Percentiles rank a stretch among this genome's conserved stretches.
Evolutionary conservation across 441 rosid genomes (phyloP).

Genomic region (Gossypium schwendimanii): DNA sequence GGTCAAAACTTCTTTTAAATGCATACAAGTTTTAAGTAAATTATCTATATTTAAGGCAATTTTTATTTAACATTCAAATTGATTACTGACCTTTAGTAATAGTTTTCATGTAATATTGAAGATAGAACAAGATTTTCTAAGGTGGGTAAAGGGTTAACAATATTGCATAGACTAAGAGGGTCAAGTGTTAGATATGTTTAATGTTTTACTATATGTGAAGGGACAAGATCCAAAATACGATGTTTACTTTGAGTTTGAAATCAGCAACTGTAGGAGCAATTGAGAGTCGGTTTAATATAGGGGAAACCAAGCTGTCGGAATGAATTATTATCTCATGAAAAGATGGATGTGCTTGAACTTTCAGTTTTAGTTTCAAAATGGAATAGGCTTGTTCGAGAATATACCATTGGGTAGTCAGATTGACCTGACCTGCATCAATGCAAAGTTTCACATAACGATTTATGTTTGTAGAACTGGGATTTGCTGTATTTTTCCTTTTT

Average conservation of each 20-base stretch:
- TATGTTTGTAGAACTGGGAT: neutral
- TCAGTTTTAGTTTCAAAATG: neutral
- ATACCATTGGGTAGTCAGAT: neutral
- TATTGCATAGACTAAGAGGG: neutral
- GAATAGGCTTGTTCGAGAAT: neutral
- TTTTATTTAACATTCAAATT: neutral
- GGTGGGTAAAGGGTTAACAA: neutral
- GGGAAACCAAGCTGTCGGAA: too few species aligned
- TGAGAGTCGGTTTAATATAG: too few species aligned
- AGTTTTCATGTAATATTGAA: neutral
- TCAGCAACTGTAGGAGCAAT: too few species aligned
- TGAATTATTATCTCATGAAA: too few species aligned
- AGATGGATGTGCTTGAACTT: too few species aligned
- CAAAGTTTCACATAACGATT: neutral
- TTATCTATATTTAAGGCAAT: neutral
- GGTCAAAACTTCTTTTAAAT: neutral
- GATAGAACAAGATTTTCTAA: neutral
- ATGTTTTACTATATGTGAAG: neutral
- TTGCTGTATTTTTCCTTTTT: neutral
- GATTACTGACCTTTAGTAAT: neutral
- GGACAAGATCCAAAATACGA: neutral
- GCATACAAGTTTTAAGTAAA: neutral
- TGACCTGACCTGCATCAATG: neutral
- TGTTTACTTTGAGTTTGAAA: neutral
- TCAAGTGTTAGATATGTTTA: neutral